A percentile compares a stretch with the other conserved stretches of the same genome.
Conservation (phyloP, 441 rosid species). For the Melastoma candidum region DNA sequence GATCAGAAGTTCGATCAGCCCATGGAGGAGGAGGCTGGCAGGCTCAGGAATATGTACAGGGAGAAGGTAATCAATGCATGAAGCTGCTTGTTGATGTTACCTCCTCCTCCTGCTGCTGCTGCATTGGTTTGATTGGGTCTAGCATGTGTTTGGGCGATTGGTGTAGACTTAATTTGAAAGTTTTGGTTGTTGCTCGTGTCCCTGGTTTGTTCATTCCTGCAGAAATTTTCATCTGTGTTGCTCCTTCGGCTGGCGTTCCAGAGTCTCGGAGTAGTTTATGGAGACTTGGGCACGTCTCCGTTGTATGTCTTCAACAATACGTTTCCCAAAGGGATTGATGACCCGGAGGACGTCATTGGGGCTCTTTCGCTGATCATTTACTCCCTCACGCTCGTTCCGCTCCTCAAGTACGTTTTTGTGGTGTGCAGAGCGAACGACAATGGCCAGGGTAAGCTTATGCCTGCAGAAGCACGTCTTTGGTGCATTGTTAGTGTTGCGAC, state of each 20-base stretch:
- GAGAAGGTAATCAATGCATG: constrained; percentile 3
- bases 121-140: no score
- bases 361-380: constrained; percentile 11
- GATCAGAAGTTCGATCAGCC: constrained; percentile 9
- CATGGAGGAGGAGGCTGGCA: constrained; percentile 11
- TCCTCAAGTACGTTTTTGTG: constrained; percentile 1
- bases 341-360: constrained; percentile 7
- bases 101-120: no score
- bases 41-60: constrained; percentile 11
- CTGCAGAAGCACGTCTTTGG: background rate
- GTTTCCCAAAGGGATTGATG: constrained; percentile 3
- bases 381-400: constrained; percentile 6
- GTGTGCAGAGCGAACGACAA: constrained; percentile 9
- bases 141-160: no score
- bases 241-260: constrained; percentile 10
- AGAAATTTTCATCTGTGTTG: constrained; percentile 7
- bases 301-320: constrained; percentile 8
- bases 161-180: no score
- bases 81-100: background rate
- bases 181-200: background rate
- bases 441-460: constrained; percentile 5
- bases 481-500: background rate
- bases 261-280: constrained; percentile 10
- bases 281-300: constrained; percentile 8
- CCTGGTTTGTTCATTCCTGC: background rate